Evolutionary conservation across 768 basidiomycete genomes (phyloP), one percentile per base, ranked within the genome.

Genomic region (Kwoniella sp.): DNA sequence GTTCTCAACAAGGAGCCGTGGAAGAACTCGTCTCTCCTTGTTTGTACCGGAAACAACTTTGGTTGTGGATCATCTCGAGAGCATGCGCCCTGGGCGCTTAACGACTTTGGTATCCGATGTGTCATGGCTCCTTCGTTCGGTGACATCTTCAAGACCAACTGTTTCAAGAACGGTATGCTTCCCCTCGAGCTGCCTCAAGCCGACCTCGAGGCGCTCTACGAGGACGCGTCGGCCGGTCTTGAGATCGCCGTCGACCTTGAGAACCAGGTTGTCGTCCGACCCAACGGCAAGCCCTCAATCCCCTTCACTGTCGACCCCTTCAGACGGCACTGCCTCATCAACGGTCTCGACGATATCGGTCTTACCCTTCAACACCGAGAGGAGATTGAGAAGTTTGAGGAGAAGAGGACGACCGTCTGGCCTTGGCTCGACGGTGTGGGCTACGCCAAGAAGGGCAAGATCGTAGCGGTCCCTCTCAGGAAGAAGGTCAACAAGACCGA

Each of bases 391-490:
- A 72, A 80, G 48, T 99, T 97, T 73, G 96, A 99, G 85, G 76
- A 85, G 75, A 86, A 85, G 73, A 82, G 96, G 70, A 89, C 87
- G 28, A 83, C 86, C 74, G 79, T 83, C 63, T 98, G 93, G 93
- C 91, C 96, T 4, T 99, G 96, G 96, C 82, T 97, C 79, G 92
- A 99, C 76, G 96, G 95, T 37, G 90, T 95, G 67, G 93, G 93
- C 28, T 96, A 93, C 82, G 81, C 76, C 60, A 85, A 88, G 76
- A 89, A 88, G 52, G 86, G 84, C 48, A 82, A 79, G 77, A 76
- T 82, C 47, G 76, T 78, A 26, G 76, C 78, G 26, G 62, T 73
- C 28, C 67, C 74, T 17, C 60, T 71, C 31, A 77, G 72, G 70
- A 52, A 55, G 30, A 30, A 41, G 9, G 54, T 56, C 17, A 77